Evolutionary conservation across 768 basidiomycete genomes (phyloP).

Genomic region (Wakefieldia striispora): DNA sequence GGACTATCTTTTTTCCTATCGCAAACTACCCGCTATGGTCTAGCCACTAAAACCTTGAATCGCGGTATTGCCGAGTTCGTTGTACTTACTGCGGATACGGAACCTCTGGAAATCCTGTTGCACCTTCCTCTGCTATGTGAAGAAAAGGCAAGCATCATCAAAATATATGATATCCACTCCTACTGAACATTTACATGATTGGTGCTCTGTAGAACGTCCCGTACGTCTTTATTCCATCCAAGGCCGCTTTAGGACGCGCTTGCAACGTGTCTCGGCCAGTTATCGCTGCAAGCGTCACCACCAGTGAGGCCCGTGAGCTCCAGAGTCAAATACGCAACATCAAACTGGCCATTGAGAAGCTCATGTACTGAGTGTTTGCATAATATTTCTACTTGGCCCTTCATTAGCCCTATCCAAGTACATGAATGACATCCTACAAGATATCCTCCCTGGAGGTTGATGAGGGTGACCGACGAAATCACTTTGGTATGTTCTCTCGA

Average conservation of each 20-base stretch:
- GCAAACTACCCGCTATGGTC: background rate
- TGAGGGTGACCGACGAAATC: conserved; percentile 6
- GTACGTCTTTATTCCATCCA: conserved; percentile 92
- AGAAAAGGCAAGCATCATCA: conserved; percentile 70
- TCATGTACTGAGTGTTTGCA: conserved; percentile 39
- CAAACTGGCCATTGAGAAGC: conserved; percentile 79
- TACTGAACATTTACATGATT: background rate
- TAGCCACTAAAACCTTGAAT: conserved; percentile 97
- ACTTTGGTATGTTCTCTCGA: conserved; percentile 87
- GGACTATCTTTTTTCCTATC: background rate
- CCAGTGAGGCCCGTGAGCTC: conserved; percentile 90
- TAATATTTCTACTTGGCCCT: background rate
- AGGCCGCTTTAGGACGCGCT: conserved; percentile 93
- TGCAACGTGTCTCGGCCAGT: conserved; percentile 95
- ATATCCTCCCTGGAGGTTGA: conserved; percentile 1
- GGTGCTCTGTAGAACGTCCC: conserved; percentile 74
- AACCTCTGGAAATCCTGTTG: conserved; percentile 95
- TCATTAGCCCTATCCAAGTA: conserved; percentile 11
- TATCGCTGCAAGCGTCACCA: conserved; percentile 95
- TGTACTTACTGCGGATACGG: conserved; percentile 93
- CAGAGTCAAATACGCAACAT: conserved; percentile 84
- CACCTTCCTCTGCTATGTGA: conserved; percentile 97
- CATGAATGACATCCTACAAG: conserved; percentile 5
- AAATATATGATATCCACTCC: background rate
- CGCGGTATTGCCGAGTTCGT: conserved; percentile 98